Evolutionary conservation across 192 early-diverging fungal species (phyloP), one percentile per base, ranked within the genome.

Genomic region (Dispira simplex): DNA sequence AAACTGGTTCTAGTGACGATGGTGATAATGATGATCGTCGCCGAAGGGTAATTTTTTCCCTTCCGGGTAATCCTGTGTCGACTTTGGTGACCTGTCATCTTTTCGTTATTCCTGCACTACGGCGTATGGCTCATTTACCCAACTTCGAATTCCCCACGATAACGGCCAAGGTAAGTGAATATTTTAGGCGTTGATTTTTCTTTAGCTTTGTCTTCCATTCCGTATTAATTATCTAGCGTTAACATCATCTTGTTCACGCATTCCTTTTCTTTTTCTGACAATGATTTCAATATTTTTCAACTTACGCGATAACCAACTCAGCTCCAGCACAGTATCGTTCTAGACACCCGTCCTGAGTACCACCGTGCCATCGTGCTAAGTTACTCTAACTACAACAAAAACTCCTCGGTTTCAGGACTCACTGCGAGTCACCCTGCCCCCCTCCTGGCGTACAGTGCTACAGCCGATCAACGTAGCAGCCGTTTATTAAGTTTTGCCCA

Each of bases 11-110:
- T 62, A 44, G 68, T 64, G 32, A 1, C 32, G 32, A 39, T 39
- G 32, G 6, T 39, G 32, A 39, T 6, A 1, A n/a, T n/a, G n/a
- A 39, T 39, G n/a, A 59, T 51, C 23, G 51, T 66, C 63, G 48
- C 68, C 43, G 9, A 3, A 81, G 84, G 46, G 75, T 94, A 39
- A 65, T 95, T 13, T 98, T 96, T 81, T 85, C 82, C 13, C 68
- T 98, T 62, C 93, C 95, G 0, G 95, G 95, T 3, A 98, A 98
- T 69, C 95, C 95, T 4, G 92, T 90, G 0, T 98, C 95, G 46
- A 87, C 90, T 0, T 70, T 79, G 55, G 93, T 95, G 0, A 87
- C 90, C 0, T 95, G 89, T 71, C 83, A 91, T 64, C 72, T 98
- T 49, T 95, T 96, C 82, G 90, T 86, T 0, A 72, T 93, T 2